Evolutionary conservation across 768 basidiomycete genomes (phyloP).

Genomic region (Tulasnella sp.): DNA sequence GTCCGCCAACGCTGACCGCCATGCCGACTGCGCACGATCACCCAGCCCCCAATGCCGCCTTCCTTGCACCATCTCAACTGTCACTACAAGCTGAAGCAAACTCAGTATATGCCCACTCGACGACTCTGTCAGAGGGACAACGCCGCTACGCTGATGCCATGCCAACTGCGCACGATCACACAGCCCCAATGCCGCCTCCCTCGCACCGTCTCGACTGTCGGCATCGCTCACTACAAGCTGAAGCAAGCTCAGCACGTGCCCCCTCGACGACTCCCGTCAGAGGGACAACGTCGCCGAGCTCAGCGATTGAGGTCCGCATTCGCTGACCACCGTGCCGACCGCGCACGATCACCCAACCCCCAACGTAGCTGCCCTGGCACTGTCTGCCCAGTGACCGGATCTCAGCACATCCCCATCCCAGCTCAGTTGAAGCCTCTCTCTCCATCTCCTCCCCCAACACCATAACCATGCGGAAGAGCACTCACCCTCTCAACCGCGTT

Average conservation of each 20-base stretch:
- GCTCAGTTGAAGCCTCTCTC: neutral
- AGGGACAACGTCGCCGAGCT: neutral
- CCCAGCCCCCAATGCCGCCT: conserved; percentile 21
- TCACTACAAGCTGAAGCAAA: too few species aligned
- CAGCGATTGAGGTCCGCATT: neutral
- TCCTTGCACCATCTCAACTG: too few species aligned
- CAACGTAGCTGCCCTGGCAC: conserved; percentile 12
- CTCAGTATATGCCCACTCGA: too few species aligned
- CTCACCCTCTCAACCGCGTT: neutral
- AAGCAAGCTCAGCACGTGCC: neutral
- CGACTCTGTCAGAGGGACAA: too few species aligned
- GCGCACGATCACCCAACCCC: conserved; percentile 10
- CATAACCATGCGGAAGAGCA: neutral
- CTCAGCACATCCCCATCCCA: neutral
- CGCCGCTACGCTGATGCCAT: too few species aligned
- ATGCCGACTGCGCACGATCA: neutral
- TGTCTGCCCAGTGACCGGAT: neutral
- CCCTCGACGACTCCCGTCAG: neutral
- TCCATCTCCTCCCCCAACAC: neutral
- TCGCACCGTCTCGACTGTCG: too few species aligned
- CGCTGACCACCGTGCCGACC: neutral
- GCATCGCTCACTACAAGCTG: neutral
- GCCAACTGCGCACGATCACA: too few species aligned
- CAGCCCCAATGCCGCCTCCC: too few species aligned
- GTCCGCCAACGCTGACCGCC: neutral